phyloP scores from a whole-genome alignment of 108 stramenopile genomes.

The Stephanodiscus triporus region DNA sequence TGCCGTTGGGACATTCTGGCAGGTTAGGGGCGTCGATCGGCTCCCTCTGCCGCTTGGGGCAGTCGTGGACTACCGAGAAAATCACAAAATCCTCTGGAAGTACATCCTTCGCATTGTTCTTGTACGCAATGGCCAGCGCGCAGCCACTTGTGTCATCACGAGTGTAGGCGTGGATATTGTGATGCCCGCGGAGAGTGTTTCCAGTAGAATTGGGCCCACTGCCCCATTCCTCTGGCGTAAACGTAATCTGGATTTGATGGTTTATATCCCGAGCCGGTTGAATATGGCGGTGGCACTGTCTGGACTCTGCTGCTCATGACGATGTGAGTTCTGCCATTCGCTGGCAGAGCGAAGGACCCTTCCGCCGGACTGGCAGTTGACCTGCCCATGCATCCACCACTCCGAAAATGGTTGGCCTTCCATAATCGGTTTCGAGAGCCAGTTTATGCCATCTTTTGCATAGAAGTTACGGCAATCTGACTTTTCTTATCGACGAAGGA shows the following conservation, averaged over 20 bases:
- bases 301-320: constrained; percentile 1
- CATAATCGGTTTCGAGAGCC: not conserved
- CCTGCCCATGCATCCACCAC: constrained; percentile 5
- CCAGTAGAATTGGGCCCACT: not conserved
- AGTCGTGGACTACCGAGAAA: not conserved
- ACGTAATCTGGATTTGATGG: constrained; percentile 3
- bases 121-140: constrained; percentile 2
- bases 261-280: not conserved
- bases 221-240: constrained; percentile 1
- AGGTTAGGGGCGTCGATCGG: not conserved
- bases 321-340: not conserved
- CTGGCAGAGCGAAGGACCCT: not conserved
- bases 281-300: not conserved
- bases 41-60: not conserved
- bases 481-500: constrained; percentile 1
- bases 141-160: constrained; percentile 6
- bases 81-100: not conserved
- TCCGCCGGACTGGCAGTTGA: not conserved
- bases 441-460: not conserved
- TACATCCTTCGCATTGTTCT: not conserved
- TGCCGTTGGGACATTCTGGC: constrained; percentile 2
- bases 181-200: not conserved
- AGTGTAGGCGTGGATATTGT: constrained; percentile 8
- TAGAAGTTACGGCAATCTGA: constrained; percentile 3
- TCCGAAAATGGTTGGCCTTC: constrained; percentile 1